Evolutionary conservation across 1,139 yeast genomes (phyloP), one percentile per base, ranked within the genome.

Genomic region (Petasospora fabianii): DNA sequence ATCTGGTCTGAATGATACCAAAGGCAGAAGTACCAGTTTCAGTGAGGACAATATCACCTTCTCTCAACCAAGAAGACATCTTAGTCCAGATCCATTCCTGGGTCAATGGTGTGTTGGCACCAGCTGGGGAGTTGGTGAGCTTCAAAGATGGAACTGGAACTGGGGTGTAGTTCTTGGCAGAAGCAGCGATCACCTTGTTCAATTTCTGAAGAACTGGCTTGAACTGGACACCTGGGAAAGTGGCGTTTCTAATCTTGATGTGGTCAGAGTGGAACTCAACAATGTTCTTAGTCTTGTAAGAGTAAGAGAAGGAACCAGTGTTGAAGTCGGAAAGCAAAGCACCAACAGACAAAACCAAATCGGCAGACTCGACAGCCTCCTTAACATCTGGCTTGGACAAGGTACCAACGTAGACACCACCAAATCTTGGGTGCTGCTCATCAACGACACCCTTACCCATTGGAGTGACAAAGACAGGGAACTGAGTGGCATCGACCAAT

Each of bases 11-110:
- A 52, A 82, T 75, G 51, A 86, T 80, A 66, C 96, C 96, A 59
- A 86, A 85, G 28, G 94, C 86, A 26, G 95, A 81, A 31, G 96
- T 86, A 66, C 96, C 95, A 34, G 95, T 85, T 64, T 86, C 96
- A 43, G 92, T 79, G 54, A 86, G 73, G 51, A 86, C 76, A 45
- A 85, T 73, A 65, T 86, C 96, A 49, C 92, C 90, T 56, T 80
- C 82, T 59, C 74, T 71, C 59, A 86, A 74, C 82, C 86, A 86
- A 33, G 77, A 68, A 28, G 86, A 76, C 36, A 85, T 71, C 60
- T 80, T 74, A 48, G 79, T 76, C 96, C 96, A 86, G 59, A 85
- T 64, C 80, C 84, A 86, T 60, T 82, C 82, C 66, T 85, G 95
- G 44, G 77, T 73, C 55, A 85, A 65, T 42, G 65, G 65, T 29